Evolutionary conservation across 2,329 filamentous ascomycete species (phyloP).

Genomic region (Monilinia laxa): DNA sequence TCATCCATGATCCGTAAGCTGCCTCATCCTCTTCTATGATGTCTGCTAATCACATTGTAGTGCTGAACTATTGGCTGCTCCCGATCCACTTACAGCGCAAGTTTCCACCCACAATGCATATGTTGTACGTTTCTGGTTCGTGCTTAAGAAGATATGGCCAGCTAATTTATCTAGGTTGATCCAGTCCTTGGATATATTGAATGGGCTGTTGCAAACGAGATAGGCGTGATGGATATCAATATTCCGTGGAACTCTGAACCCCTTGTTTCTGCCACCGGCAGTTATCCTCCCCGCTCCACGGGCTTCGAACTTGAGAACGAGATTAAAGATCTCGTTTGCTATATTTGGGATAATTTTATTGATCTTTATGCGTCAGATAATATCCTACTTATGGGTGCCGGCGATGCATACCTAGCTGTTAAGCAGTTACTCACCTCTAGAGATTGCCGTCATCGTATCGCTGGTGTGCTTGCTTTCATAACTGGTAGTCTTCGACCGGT

Average conservation of each 20-base stretch:
- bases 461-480: constrained; percentile 78
- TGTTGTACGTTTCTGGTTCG: constrained; percentile 62
- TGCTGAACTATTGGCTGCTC: constrained; percentile 67
- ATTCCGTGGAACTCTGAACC: constrained; percentile 54
- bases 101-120: constrained; percentile 83
- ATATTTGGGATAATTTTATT: constrained; percentile 97
- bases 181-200: constrained; percentile 76
- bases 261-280: constrained; percentile 14
- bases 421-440: constrained; percentile 77
- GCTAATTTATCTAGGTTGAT: constrained; percentile 52
- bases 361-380: constrained; percentile 68
- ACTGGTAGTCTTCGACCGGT: constrained; percentile 74
- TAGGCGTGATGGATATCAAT: constrained; percentile 88
- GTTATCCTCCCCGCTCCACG: constrained; percentile 43
- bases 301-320: constrained; percentile 51
- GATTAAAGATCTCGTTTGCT: constrained; percentile 73
- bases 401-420: constrained; percentile 83
- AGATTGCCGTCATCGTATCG: constrained; percentile 66
- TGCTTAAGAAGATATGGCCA: constrained; percentile 40
- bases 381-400: constrained; percentile 83
- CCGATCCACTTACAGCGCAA: constrained; percentile 67
- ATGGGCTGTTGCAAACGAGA: constrained; percentile 75
- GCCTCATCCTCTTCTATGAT: not conserved
- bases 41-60: constrained; percentile 43
- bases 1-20: constrained; percentile 86